These are phyloP conservation scores for Microbotryum scabiosae DNA, from an alignment of 1,284 basidiomycete genomes.

Conservation along the genomic window DNA sequence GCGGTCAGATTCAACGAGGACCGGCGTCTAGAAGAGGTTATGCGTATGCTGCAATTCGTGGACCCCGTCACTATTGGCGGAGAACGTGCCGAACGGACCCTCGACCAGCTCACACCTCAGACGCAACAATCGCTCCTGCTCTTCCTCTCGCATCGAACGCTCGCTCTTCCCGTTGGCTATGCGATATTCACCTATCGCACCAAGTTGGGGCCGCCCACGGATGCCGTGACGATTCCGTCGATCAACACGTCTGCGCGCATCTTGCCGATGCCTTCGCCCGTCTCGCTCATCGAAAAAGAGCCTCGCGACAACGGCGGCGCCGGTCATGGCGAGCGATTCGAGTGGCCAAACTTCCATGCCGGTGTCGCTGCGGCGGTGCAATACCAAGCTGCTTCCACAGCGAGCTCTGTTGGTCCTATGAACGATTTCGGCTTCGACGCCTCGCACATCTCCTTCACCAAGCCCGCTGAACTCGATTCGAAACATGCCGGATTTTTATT, in stretches of 20 bases:
- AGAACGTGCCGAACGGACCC: constrained; percentile 44
- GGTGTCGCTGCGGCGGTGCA: constrained; percentile 80
- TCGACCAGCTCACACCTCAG: constrained; percentile 29
- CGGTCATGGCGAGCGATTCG: constrained; percentile 61
- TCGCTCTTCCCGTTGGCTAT: constrained; percentile 74
- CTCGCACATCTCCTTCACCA: constrained; percentile 90
- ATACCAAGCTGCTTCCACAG: neutral
- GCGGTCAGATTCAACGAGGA: constrained; percentile 59
- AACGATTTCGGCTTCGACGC: constrained; percentile 56
- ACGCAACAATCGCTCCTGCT: constrained; percentile 64
- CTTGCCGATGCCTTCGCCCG: constrained; percentile 27
- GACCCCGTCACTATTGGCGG: constrained; percentile 55
- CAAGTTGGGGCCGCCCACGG: constrained; percentile 54
- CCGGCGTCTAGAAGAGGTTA: constrained; percentile 73
- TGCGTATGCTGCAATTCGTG: constrained; percentile 74
- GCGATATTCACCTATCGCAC: constrained; percentile 72
- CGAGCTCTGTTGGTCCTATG: constrained; percentile 53
- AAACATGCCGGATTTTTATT: constrained; percentile 92
- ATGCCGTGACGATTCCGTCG: constrained; percentile 64
- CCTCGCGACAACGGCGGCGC: constrained; percentile 15
- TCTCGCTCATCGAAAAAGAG: constrained; percentile 29
- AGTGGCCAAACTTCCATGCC: constrained; percentile 96
- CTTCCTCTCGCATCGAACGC: constrained; percentile 70
- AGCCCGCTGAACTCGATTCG: constrained; percentile 71
- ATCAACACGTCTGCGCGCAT: constrained; percentile 34